A percentile compares a stretch with the other conserved stretches of the same genome.
phyloP scores from a whole-genome alignment of 2,329 filamentous ascomycete genomes.

The Calonectria multiphialidica region DNA sequence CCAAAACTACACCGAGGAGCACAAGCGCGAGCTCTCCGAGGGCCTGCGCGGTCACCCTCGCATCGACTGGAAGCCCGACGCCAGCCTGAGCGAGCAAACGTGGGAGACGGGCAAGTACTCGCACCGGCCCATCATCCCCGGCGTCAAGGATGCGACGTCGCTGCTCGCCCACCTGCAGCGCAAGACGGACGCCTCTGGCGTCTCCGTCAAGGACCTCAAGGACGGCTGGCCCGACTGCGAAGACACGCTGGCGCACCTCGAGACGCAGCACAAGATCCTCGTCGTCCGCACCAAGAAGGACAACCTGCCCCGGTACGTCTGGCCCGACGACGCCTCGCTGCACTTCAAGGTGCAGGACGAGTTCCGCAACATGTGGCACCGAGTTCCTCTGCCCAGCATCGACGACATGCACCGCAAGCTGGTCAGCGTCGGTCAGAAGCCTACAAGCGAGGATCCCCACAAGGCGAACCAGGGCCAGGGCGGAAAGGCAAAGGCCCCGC shows the following conservation, averaged over 20 bases:
- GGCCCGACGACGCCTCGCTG: slow-evolving; percentile 87
- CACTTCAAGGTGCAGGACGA: slow-evolving; percentile 82
- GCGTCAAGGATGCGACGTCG: slow-evolving; percentile 82
- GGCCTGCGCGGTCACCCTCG: slow-evolving; percentile 75
- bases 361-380: slow-evolving; percentile 87
- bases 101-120: slow-evolving; percentile 80
- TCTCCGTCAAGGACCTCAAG: slow-evolving; percentile 90
- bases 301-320: slow-evolving; percentile 85
- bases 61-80: slow-evolving; percentile 68
- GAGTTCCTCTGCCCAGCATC: slow-evolving; percentile 79
- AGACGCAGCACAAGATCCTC: slow-evolving; percentile 82
- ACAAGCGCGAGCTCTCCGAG: slow-evolving; percentile 73
- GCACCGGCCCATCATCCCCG: slow-evolving; percentile 84
- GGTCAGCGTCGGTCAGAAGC: slow-evolving; percentile 82
- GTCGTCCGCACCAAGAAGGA: slow-evolving; percentile 95
- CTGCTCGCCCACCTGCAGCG: slow-evolving; percentile 85
- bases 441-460: slow-evolving; percentile 83
- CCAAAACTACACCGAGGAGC: slow-evolving; percentile 69
- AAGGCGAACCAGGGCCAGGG: slow-evolving; percentile 53
- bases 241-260: slow-evolving; percentile 81
- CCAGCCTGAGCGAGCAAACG: slow-evolving; percentile 73
- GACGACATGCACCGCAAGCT: slow-evolving; percentile 84
- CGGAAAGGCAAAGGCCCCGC: slow-evolving; percentile 77
- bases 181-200: slow-evolving; percentile 83
- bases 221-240: slow-evolving; percentile 94